Base-by-base conservation (phyloP, 441 rosid genomes). In the Euphorbia schlechtendalii region DNA sequence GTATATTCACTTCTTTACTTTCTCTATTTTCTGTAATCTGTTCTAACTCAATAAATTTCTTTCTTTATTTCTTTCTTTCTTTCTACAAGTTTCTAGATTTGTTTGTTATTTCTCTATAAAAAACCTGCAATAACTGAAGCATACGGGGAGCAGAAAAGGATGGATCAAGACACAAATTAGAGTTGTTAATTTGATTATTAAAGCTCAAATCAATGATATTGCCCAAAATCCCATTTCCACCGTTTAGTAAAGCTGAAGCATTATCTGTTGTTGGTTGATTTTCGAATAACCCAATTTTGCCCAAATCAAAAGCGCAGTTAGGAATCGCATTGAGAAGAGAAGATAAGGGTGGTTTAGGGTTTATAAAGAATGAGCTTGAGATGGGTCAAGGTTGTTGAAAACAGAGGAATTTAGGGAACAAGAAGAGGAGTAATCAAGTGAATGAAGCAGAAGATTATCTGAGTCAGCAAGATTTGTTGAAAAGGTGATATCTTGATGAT, bases 351-450 rank as follows among this genome's bases (percentile, higher is more conserved):
- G 73, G 76, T 51, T 80, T 82, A 8, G 82, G 74, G 32, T 76
- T 77, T 81, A 79, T 61, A 61, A 79, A 73, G 78, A 81, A 56
- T 79, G 86, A n/a, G 76, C 75, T 64, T 82, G 86, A 79, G 85
- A 80, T 10, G 85, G 84, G 71, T 80, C 87, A 2, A 84, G 66
- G 60, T 77, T 81, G 80, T 79, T 82, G 74, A 84, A 84, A 73
- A 84, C 82, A 46, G 85, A 79, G 70, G 89, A 65, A 9, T 77
- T 67, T 10, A 83, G 84, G 14, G 86, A 84, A 55, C 85, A 80
- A 18, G 89, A 82, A 45, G 86, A 72, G 22, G 86, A 84, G 28
- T 84, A 84, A 80, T 82, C 84, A 67, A 78, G 77, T 6, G 69
- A 48, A 55, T 82, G 80, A 34, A 82, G 74, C 71, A 84, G 66